Evolutionary conservation across 805 yeast species (phyloP), one percentile per base, ranked within the genome.

Genomic region (Kazachstania martiniae): DNA sequence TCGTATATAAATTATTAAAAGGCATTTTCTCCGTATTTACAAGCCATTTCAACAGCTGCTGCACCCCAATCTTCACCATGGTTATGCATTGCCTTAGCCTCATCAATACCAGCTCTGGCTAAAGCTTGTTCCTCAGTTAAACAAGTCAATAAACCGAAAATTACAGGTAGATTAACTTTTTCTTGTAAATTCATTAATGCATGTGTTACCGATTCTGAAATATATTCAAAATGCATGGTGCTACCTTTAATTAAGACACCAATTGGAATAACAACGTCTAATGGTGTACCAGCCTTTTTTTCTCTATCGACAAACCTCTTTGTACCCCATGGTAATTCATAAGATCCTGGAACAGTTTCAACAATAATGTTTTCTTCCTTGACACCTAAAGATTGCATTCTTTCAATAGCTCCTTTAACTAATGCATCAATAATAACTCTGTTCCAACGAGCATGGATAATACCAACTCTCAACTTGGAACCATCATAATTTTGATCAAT

Each of bases 11-110:
- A 17, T 9, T 21, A 18, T 34, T 32, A 40, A 32, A 37, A 34
- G 23, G 42, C 47, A 28, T 37, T 37, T 31, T 43, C 41, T 19
- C 55, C 54, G 37, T 56, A 72, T 44, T 73, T 73, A 12, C 51
- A 31, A 4, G 72, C 78, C 97, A 91, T 89, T 64, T 89, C 98
- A 18, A 91, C 95, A 12, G 98, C 98, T 34, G 96, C 95, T 22
- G 93, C 87, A 45, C 94, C 98, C 98, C 98, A 89, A 58, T 91
- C 98, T 51, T 72, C 84, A 42, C 98, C 98, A 52, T 91, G 98
- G 65, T 89, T 89, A 59, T 91, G 97, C 76, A 77, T 72, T 13
- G 56, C 40, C 16, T 54, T 44, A 8, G 56, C 62, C 45, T 75
- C 75, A 36, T 80, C 85, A 40, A 89, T 63, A 17, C 97, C 98